A percentile compares a stretch with the other conserved stretches of the same genome.
phyloP scores from a whole-genome alignment of 805 yeast genomes.

The Hanseniaspora meyeri region DNA sequence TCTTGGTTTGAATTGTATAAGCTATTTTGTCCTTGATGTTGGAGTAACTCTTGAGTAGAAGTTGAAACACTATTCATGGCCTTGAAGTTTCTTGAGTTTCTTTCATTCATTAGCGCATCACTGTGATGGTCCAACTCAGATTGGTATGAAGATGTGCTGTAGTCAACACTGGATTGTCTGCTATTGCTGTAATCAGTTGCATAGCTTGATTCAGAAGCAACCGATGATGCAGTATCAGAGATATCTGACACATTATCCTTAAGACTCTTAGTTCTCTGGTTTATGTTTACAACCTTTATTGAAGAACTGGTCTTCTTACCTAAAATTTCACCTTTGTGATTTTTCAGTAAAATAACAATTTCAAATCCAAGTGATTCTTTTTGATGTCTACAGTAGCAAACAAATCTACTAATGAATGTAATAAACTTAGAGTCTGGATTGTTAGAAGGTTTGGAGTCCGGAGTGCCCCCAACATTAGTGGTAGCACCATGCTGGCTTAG shows the following conservation, averaged over 20 bases:
- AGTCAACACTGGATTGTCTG: slow-evolving; percentile 12
- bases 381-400: slow-evolving; percentile 94
- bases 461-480: background rate
- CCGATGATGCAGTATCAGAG: slow-evolving; percentile 11
- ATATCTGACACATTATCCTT: slow-evolving; percentile 7
- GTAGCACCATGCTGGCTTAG: background rate
- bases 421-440: slow-evolving; percentile 26
- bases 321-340: slow-evolving; percentile 47
- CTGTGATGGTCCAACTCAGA: background rate
- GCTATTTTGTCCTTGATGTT: slow-evolving; percentile 8
- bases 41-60: slow-evolving; percentile 11
- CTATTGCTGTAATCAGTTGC: slow-evolving; percentile 11
- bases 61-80: background rate
- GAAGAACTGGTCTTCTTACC: slow-evolving; percentile 62
- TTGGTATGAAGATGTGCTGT: slow-evolving; percentile 3
- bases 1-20: background rate
- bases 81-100: background rate
- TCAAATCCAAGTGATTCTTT: slow-evolving; percentile 77
- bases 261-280: slow-evolving; percentile 24
- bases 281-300: slow-evolving; percentile 89
- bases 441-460: slow-evolving; percentile 13
- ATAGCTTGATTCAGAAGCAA: slow-evolving; percentile 10
- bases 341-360: slow-evolving; percentile 53
- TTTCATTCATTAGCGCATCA: background rate
- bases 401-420: slow-evolving; percentile 59